Conservation (phyloP, 441 rosid species). For the Gossypium lobatum region DNA sequence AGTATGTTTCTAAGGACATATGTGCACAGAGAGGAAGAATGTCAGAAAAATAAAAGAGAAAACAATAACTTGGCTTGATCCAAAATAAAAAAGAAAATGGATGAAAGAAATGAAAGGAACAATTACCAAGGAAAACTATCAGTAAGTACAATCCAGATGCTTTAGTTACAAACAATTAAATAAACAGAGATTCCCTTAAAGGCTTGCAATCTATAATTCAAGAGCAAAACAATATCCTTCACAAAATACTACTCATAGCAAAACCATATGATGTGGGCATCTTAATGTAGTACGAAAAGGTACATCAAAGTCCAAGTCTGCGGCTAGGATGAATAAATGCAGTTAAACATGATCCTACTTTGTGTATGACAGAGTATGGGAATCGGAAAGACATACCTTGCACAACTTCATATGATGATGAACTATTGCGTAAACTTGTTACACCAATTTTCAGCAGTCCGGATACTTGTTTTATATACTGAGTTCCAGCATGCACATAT, state of each 20-base stretch:
- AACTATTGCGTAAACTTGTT: constrained; percentile 83
- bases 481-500: constrained; percentile 92
- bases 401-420: constrained; percentile 74
- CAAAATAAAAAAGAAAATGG: not conserved
- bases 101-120: not conserved
- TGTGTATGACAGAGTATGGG: constrained; percentile 12
- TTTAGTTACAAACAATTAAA: constrained; percentile 6
- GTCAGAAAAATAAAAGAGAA: constrained; percentile 10
- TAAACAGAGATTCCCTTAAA: not conserved
- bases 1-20: constrained; percentile 59
- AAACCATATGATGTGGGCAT: not conserved
- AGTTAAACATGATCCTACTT: not conserved
- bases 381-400: constrained; percentile 59
- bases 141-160: not conserved
- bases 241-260: not conserved
- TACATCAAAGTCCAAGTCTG: constrained; percentile 4
- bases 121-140: not conserved
- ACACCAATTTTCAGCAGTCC: constrained; percentile 85
- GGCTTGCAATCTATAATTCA: constrained; percentile 1
- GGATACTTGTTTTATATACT: constrained; percentile 85
- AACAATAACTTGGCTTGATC: not conserved
- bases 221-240: not conserved
- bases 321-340: not conserved
- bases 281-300: not conserved
- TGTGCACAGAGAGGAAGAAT: not conserved